Evolutionary conservation across 2,329 filamentous ascomycete species (phyloP), one percentile per base, ranked within the genome.

Genomic region (Monascus ruber): DNA sequence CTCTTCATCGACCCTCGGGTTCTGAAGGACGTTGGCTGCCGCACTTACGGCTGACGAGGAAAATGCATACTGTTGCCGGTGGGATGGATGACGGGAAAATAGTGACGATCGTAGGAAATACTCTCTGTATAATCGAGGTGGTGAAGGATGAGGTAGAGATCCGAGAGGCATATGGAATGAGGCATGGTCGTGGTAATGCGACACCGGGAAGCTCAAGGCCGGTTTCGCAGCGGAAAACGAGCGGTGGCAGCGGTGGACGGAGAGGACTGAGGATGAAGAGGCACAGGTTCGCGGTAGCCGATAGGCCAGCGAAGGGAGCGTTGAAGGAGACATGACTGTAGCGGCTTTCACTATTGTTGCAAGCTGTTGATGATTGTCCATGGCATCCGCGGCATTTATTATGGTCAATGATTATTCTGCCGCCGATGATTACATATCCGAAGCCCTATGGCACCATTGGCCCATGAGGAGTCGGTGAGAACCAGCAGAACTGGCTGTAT

Each of bases 1-100:
- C 40, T 88, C 78, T 27, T 93, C 85, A 58, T 91, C 85, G 40
- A 73, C 73, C 49, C 81, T 78, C 0, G 86, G 84, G 57, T 96
- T 94, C 42, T 62, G 56, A 33, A 58, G 46, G 10, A 70, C 63
- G 40, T 73, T 68, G 10, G 64, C 65, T 37, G 62, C 65, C 34
- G 45, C 49, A 33, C 40, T 53, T 28, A 45, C 29, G 24, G 53
- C 39, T 27, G 64, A 60, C 29, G 55, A 56, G 24, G 60, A 66
- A 42, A 70, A 60, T 10, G 48, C 45, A 29, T 48, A 46, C 29
- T 43, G 47, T 11, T 56, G 54, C 32, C 42, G 47, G 26, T 42
- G 37, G 17, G 34, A 31, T 25, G 31, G 27, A 29, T 38, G 33
- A 27, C 34, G 36, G 11, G 35, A 17, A 17, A 3, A 31, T 5